These are phyloP conservation scores for Aspergillus indologenus DNA, from an alignment of 495 filamentous ascomycete species.

Conservation along the genomic window DNA sequence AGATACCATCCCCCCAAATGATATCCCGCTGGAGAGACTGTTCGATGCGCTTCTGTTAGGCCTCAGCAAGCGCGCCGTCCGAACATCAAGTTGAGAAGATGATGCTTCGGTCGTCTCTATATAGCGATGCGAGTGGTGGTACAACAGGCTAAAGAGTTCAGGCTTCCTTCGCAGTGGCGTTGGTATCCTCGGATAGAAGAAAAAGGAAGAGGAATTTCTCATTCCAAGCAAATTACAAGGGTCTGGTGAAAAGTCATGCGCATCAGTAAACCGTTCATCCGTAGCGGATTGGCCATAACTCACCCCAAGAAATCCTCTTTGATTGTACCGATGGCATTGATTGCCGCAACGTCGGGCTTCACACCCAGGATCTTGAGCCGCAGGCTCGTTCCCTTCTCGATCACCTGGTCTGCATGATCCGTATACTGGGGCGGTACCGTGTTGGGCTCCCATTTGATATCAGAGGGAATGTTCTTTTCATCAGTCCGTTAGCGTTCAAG, in stretches of 20 bases:
- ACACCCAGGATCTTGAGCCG: slow-evolving; percentile 91
- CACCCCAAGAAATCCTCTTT: slow-evolving; percentile 73
- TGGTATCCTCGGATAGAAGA: slow-evolving; percentile 14
- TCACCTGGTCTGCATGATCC: slow-evolving; percentile 85
- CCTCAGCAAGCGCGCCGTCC: not conserved
- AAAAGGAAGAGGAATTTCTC: not conserved
- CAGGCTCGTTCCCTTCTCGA: slow-evolving; percentile 89
- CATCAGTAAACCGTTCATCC: slow-evolving; percentile 6
- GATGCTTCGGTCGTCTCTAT: not conserved
- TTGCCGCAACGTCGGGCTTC: slow-evolving; percentile 83
- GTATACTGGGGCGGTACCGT: slow-evolving; percentile 81
- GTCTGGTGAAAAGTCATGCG: slow-evolving; percentile 22
- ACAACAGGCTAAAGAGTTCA: not conserved
- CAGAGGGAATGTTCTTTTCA: slow-evolving; percentile 80
- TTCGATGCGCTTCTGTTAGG: not conserved
- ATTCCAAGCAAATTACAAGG: slow-evolving; percentile 29
- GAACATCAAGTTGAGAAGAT: not conserved
- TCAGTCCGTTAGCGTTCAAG: slow-evolving; percentile 21
- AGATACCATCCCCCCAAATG: not conserved
- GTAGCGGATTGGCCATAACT: slow-evolving; percentile 12
- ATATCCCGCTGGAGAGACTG: not conserved
- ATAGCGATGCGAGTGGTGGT: not conserved
- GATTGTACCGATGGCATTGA: slow-evolving; percentile 96
- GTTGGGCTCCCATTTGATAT: slow-evolving; percentile 91
- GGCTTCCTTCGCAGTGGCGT: slow-evolving; percentile 1